Conservation (phyloP, 148 eudicot species). For the Bassia scoparia region DNA sequence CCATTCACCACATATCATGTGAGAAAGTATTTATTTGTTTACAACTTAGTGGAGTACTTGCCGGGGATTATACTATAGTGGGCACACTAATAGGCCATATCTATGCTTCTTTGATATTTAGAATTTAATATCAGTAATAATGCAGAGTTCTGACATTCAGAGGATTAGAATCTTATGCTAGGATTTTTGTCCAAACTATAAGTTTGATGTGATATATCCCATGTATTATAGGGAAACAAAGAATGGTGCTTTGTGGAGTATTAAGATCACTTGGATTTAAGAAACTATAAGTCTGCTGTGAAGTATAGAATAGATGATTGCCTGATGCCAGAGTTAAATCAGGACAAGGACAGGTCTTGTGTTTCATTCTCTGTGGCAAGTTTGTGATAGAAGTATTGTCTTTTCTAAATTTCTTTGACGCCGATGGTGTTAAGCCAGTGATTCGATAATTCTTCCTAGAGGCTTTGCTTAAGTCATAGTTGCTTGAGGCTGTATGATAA, state of each 20-base stretch:
- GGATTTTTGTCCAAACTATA: background rate
- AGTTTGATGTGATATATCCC: background rate
- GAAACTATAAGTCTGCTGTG: too few relatives aligned
- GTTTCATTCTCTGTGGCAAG: too few relatives aligned
- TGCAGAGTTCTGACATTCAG: background rate
- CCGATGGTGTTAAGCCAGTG: too few relatives aligned
- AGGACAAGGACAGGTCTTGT: too few relatives aligned
- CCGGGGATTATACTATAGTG: constrained; percentile 1
- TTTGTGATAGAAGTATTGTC: too few relatives aligned
- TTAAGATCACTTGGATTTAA: background rate
- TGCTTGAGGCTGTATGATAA: background rate
- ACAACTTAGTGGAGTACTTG: constrained; percentile 14
- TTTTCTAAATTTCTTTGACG: too few relatives aligned
- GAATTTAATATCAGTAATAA: too few relatives aligned
- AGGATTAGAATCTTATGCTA: background rate
- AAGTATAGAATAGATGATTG: too few relatives aligned
- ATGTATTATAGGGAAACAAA: background rate
- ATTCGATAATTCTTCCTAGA: background rate
- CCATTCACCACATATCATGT: constrained; percentile 23
- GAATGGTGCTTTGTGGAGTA: background rate
- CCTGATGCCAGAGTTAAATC: too few relatives aligned
- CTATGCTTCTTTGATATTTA: background rate
- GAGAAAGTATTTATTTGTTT: background rate
- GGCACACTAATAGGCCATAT: constrained; percentile 4
- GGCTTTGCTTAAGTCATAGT: background rate